Percentiles rank a stretch among this genome's conserved stretches.
phyloP scores from a whole-genome alignment of 2,329 filamentous ascomycete species.

The Alternaria sp. region DNA sequence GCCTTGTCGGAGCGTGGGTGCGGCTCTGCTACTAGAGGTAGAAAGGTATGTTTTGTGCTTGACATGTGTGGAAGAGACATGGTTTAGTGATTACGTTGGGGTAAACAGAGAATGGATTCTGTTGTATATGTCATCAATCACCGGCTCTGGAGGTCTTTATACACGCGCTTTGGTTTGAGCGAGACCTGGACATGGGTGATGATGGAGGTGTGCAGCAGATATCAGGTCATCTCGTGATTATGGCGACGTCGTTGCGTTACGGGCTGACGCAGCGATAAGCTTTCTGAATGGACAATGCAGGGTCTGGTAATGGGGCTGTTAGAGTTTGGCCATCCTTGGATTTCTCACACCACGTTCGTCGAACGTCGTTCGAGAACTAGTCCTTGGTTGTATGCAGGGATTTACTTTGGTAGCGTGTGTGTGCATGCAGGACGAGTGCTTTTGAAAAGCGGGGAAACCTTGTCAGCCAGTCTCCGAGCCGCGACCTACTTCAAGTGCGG shows the following conservation, averaged over 20 bases:
- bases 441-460: background rate
- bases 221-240: background rate
- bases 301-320: background rate
- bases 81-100: background rate
- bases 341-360: background rate
- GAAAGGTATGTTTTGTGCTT: background rate
- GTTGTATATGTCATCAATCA: background rate
- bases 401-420: background rate
- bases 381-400: background rate
- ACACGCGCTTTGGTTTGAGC: background rate
- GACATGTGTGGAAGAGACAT: background rate
- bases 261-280: background rate
- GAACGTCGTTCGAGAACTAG: background rate
- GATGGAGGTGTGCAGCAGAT: background rate
- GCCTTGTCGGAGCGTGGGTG: background rate
- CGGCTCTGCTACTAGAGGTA: background rate
- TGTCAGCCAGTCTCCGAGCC: background rate
- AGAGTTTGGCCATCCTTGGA: background rate
- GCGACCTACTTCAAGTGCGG: background rate
- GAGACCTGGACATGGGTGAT: background rate
- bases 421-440: background rate
- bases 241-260: background rate
- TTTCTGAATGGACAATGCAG: background rate
- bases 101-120: background rate
- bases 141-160: background rate